Conservation (phyloP, 768 basidiomycete species). For the Trametes coccinea region DNA sequence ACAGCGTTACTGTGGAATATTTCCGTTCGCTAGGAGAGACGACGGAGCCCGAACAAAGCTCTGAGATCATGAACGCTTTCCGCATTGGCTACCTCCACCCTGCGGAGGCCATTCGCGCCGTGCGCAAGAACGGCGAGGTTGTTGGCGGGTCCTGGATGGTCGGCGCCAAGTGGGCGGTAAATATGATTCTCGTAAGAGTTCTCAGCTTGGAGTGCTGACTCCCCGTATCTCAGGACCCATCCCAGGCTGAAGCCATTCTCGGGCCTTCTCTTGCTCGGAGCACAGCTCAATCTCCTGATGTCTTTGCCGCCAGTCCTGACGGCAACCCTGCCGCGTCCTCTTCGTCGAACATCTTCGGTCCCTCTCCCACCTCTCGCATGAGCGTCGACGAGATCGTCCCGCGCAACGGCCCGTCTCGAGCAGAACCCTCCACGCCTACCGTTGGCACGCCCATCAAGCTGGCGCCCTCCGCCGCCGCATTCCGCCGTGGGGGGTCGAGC, state of each 20-base stretch:
- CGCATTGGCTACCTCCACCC: conserved; percentile 71
- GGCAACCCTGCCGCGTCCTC: conserved; percentile 29
- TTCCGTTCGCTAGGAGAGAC: conserved; percentile 72
- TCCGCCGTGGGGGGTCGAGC: conserved; percentile 48
- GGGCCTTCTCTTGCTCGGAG: conserved; percentile 34
- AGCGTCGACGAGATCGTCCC: conserved; percentile 39
- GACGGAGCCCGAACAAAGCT: conserved; percentile 65
- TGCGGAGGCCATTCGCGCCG: conserved; percentile 75
- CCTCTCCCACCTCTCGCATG: conserved; percentile 18
- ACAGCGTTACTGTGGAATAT: conserved; percentile 68
- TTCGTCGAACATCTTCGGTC: conserved; percentile 43
- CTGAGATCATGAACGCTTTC: conserved; percentile 79
- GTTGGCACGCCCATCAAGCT: conserved; percentile 74
- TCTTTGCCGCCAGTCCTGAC: conserved; percentile 20
- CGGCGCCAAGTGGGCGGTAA: conserved; percentile 82
- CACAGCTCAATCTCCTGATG: conserved; percentile 24
- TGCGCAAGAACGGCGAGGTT: conserved; percentile 82
- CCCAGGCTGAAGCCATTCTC: conserved; percentile 55
- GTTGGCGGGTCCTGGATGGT: conserved; percentile 78
- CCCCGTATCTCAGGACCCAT: too few relatives aligned
- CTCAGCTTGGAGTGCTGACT: too few relatives aligned
- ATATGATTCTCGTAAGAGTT: conserved; percentile 37
- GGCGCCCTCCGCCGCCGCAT: conserved; percentile 72
- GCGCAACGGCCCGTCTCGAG: conserved; percentile 30
- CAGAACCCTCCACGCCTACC: conserved; percentile 37